These are phyloP conservation scores for Metarhizium anisopliae DNA, from an alignment of 2,329 filamentous ascomycete genomes.

Conservation along the genomic window DNA sequence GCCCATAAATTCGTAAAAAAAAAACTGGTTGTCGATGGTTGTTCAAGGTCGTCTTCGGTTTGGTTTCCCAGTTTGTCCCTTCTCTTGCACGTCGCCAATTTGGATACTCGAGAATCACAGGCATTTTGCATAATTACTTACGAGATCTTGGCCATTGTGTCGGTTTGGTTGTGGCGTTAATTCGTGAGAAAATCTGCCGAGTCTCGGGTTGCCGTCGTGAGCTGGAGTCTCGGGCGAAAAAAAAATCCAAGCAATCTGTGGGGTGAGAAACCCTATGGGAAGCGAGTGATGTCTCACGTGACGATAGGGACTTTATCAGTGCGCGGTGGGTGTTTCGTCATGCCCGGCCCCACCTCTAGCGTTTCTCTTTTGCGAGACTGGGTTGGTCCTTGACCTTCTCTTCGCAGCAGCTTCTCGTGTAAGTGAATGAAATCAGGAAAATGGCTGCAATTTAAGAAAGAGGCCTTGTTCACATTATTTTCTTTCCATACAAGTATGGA, in stretches of 20 bases:
- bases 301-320: slow-evolving; percentile 18
- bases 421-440: background rate
- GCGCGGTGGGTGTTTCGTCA: background rate
- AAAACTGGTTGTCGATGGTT: background rate
- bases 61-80: slow-evolving; percentile 3
- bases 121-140: slow-evolving; percentile 32
- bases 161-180: slow-evolving; percentile 35
- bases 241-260: slow-evolving; percentile 27
- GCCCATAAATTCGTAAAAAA: background rate
- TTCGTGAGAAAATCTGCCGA: slow-evolving; percentile 28
- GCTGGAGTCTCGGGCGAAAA: slow-evolving; percentile 18
- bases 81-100: slow-evolving; percentile 12
- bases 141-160: slow-evolving; percentile 56
- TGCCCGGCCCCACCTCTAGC: background rate
- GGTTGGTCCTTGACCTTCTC: background rate
- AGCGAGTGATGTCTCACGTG: slow-evolving; percentile 24
- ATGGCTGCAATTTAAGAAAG: background rate
- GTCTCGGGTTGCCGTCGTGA: slow-evolving; percentile 28
- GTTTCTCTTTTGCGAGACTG: too few relatives aligned
- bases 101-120: slow-evolving; percentile 8
- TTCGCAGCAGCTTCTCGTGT: background rate
- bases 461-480: background rate
- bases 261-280: slow-evolving; percentile 31
- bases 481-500: background rate
- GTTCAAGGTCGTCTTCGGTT: background rate